phyloP scores from a whole-genome alignment of 2,329 filamentous ascomycete genomes.

The Fusarium sp. region DNA sequence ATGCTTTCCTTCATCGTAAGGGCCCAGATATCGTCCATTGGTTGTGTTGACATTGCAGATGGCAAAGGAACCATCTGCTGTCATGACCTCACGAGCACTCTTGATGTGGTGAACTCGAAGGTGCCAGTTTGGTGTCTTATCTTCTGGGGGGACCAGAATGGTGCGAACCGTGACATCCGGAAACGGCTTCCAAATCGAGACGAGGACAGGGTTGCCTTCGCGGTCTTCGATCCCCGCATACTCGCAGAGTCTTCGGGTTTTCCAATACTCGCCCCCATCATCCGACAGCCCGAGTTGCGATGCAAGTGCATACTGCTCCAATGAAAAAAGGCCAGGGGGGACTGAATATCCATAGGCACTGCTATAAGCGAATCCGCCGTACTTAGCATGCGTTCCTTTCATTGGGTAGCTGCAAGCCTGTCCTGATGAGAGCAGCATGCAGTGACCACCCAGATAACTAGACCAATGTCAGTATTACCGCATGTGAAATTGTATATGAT shows the following conservation, averaged over 20 bases:
- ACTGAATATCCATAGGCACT: constrained; percentile 82
- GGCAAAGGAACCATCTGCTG: constrained; percentile 80
- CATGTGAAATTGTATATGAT: background rate
- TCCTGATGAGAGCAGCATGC: constrained; percentile 79
- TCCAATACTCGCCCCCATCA: constrained; percentile 83
- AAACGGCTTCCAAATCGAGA: constrained; percentile 78
- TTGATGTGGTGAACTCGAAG: constrained; percentile 72
- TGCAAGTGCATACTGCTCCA: constrained; percentile 81
- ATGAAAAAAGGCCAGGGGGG: constrained; percentile 78
- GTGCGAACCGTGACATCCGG: constrained; percentile 74
- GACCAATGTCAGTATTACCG: constrained; percentile 1
- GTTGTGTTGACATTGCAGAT: constrained; percentile 66
- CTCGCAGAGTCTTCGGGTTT: constrained; percentile 75
- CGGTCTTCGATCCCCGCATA: constrained; percentile 71
- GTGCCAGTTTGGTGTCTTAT: constrained; percentile 75
- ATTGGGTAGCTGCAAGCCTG: constrained; percentile 87
- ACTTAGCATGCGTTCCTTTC: constrained; percentile 85
- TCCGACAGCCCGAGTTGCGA: constrained; percentile 82
- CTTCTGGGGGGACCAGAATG: constrained; percentile 71
- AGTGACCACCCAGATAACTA: constrained; percentile 77
- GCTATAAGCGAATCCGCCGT: constrained; percentile 82
- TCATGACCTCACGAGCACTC: constrained; percentile 72
- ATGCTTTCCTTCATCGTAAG: constrained; percentile 58
- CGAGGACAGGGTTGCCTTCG: constrained; percentile 68
- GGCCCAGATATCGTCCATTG: constrained; percentile 63